A percentile compares a stretch with the other conserved stretches of the same genome.
Conservation (phyloP, 176 grass and related monocot genomes). For the Lolium multiflorum region DNA sequence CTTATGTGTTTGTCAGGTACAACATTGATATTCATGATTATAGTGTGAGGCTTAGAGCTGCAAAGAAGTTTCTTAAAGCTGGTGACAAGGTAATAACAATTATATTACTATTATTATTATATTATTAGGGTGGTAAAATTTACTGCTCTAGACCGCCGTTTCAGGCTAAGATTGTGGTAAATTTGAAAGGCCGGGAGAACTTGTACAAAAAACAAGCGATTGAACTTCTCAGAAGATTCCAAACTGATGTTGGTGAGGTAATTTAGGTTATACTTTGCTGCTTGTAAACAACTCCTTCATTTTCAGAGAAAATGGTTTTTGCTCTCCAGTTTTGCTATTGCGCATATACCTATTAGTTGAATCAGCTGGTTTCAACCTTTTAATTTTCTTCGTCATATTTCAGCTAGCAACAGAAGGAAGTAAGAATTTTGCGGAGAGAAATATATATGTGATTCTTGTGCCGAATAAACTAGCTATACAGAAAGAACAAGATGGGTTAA, state of each 20-base stretch:
- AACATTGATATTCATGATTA: slow-evolving; percentile 94
- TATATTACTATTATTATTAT: neutral
- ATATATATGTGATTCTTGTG: slow-evolving; percentile 80
- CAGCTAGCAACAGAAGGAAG: slow-evolving; percentile 87
- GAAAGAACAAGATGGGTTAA: slow-evolving; percentile 70
- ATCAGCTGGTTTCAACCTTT: slow-evolving; percentile 4
- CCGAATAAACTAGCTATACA: slow-evolving; percentile 91
- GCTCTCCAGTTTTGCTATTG: neutral
- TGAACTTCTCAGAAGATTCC: slow-evolving; percentile 82
- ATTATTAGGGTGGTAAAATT: slow-evolving; percentile 9
- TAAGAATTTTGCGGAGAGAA: slow-evolving; percentile 78
- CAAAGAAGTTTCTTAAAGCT: slow-evolving; percentile 92
- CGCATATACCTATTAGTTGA: neutral
- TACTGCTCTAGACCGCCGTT: slow-evolving; percentile 38
- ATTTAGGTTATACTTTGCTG: slow-evolving; percentile 30
- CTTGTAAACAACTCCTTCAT: neutral
- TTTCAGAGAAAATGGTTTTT: slow-evolving; percentile 1
- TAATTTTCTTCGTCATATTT: slow-evolving; percentile 39
- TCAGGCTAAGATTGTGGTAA: slow-evolving; percentile 94
- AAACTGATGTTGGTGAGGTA: slow-evolving; percentile 93
- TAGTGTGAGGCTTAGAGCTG: slow-evolving; percentile 80
- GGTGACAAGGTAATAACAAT: slow-evolving; percentile 76
- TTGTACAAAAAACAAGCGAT: slow-evolving; percentile 88
- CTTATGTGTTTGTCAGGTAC: slow-evolving; percentile 62
- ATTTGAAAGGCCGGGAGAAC: slow-evolving; percentile 86